Evolutionary conservation across 2,329 filamentous ascomycete species (phyloP), one percentile per base, ranked within the genome.

Genomic region (Xylariaceae sp.): DNA sequence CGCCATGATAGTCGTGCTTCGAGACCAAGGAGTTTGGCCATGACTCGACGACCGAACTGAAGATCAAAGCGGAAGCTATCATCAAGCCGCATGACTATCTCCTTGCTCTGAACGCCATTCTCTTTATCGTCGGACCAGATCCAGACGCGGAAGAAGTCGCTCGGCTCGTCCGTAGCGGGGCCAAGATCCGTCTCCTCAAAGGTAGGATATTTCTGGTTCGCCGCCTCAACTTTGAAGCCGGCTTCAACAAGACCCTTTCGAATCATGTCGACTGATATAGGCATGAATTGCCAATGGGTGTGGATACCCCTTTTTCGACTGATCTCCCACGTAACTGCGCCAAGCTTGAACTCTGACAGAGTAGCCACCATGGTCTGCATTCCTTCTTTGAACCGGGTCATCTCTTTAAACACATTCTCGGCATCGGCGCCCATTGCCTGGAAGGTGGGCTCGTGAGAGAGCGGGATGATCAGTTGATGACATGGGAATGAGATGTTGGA

Each of bases 271-370:
- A 82, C 78, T 0, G 88, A 83, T 0, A 95, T 79, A 0, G 94
- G 91, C 35, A 97, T 77, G 66, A 95, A 88, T 74, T 99, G 95
- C 94, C 92, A 97, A 70, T 97, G 93, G 1, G 88, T 82, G 72
- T 99, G 94, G 58, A 97, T 86, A 57, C 94, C 91, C 55, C 83
- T 83, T 3, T 80, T 80, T 54, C 92, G 87, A 71, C 87, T 93
- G 68, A 99, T 92, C 75, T 97, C 94, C 86, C 91, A 99, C 0
- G 91, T 94, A 1, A 97, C 88, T 2, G 87, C 84, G 13, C 93
- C 94, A 1, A 97, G 84, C 64, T 82, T 82, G 63, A 82, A 76
- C 69, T 76, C 73, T 59, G 78, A 80, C 61, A 73, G 73, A 18
- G 73, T 75, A n/a, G 78, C 76, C 10, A 97, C 79, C 89, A 97